A percentile compares a stretch with the other conserved stretches of the same genome.
Conservation (phyloP, 306 rosid genomes). For the Vicia villosa region DNA sequence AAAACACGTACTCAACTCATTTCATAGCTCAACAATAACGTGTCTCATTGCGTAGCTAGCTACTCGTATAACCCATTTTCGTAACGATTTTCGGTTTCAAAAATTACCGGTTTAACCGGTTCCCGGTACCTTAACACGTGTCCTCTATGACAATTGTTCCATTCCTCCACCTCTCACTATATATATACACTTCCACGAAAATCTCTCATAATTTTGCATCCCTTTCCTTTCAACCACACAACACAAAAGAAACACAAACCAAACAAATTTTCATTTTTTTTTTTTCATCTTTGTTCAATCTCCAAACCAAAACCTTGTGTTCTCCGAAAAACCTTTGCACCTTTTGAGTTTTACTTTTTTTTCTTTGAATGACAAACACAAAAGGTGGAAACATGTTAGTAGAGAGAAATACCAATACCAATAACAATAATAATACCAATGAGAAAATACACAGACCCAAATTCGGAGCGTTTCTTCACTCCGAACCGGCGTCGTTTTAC, state of each 20-base stretch:
- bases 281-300: background rate
- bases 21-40: background rate
- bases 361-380: constrained; percentile 52
- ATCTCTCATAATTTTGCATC: constrained; percentile 20
- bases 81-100: constrained; percentile 8
- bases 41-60: background rate
- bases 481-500: constrained; percentile 48
- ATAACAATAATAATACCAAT: too few relatives aligned
- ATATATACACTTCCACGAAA: constrained; percentile 26
- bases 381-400: constrained; percentile 45
- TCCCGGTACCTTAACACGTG: constrained; percentile 50
- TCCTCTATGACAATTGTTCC: constrained; percentile 26
- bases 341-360: background rate
- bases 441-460: constrained; percentile 39
- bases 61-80: background rate
- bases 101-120: constrained; percentile 50
- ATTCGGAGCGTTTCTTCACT: constrained; percentile 54
- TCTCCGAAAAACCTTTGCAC: background rate
- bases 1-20: background rate
- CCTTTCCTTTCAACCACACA: background rate
- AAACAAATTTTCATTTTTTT: background rate
- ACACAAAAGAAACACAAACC: background rate
- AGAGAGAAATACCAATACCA: constrained; percentile 25
- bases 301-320: background rate
- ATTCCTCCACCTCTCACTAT: constrained; percentile 11